Base-by-base conservation (phyloP, 306 rosid species). In the Vicia villosa region DNA sequence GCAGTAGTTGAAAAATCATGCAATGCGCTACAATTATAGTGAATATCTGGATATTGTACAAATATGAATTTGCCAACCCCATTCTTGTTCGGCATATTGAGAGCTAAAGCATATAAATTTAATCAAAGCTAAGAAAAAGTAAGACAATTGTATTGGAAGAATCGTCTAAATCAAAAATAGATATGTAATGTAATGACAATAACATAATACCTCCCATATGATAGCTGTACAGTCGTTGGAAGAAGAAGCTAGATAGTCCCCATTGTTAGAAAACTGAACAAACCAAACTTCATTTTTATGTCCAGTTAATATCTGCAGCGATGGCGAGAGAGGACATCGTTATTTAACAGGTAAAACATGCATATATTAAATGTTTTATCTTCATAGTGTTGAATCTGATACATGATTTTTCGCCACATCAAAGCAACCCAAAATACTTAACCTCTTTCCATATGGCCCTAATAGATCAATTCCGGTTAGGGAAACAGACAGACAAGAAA, bases 251-350 rank as follows among this genome's bases (percentile, higher is more conserved):
- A 94, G 83, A 82, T 85, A 81, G 63, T 86, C 87, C 68, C 97
- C 98, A 17, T 77, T 88, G 66, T 90, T 80, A 61, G 98, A 94
- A 84, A 94, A 94, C 70, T 94, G 96, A 55, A 90, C 95, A 85
- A 84, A 88, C 98, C 97, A 88, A 70, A 88, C 98, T 87, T 90
- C 98, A 75, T 94, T 81, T 79, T 74, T 81, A 75, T 94, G 98
- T 56, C 85, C 94, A 14, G 87, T 85, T 89, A 94, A 80, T 82
- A 90, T 86, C 98, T 94, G 95, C 86, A 78, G 32, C 3, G 57
- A 73, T 56, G 46, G 65, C 11, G 76, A 81, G 77, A 16, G 66
- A 77, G 74, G 75, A 70, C 66, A 37, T 42, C 74, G 69, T 42
- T 75, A 54, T 74, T 46, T 8, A 41, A 68, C 12, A 62, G 57